Percentiles rank a stretch among this genome's conserved stretches.
phyloP scores from a whole-genome alignment of 306 rosid species.

The Rubus idaeus region DNA sequence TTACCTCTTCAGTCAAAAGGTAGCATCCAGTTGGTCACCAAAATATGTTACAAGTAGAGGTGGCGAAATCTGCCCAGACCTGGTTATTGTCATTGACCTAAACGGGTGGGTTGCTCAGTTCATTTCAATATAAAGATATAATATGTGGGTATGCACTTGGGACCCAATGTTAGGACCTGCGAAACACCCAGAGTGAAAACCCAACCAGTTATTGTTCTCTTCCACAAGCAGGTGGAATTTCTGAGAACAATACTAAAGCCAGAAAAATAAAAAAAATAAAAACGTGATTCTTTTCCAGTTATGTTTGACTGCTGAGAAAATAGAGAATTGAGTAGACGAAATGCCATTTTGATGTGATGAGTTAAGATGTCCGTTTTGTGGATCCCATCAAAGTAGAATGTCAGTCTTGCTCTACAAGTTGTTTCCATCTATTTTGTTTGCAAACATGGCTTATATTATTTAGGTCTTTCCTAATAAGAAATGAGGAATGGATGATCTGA shows the following conservation, averaged over 20 bases:
- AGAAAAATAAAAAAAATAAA: too few species aligned
- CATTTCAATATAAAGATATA: background rate
- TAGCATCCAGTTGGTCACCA: background rate
- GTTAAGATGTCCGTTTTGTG: background rate
- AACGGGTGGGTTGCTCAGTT: background rate
- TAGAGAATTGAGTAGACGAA: background rate
- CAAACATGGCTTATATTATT: background rate
- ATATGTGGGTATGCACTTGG: background rate
- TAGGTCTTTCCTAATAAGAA: background rate
- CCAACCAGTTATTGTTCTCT: background rate
- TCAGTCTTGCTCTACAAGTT: background rate
- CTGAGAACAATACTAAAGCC: background rate
- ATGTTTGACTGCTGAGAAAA: background rate
- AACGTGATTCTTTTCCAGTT: too few species aligned
- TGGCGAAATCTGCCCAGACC: background rate
- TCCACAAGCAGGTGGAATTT: background rate
- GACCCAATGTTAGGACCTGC: background rate
- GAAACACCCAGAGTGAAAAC: background rate
- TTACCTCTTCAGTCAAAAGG: background rate
- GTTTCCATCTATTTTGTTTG: background rate
- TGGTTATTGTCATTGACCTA: background rate
- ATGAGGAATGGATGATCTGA: background rate
- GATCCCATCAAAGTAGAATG: background rate
- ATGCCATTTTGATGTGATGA: background rate
- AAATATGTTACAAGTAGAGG: constrained; percentile 1